Base-by-base conservation (phyloP, 352 stramenopile genomes). In the Plasmopara halstedii region DNA sequence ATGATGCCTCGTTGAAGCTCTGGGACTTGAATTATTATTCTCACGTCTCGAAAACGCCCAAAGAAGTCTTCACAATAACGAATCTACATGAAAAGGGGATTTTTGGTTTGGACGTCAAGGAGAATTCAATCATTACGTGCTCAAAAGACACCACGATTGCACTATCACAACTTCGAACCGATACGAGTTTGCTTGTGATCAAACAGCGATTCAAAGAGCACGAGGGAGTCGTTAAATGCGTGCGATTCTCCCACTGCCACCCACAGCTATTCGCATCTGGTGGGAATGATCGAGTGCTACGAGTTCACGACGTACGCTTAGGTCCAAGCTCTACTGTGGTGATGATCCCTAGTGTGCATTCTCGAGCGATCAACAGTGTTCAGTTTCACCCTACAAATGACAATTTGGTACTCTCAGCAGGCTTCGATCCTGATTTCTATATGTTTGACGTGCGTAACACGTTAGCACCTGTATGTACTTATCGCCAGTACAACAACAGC, bases 11-110 rank as follows among this genome's bases (percentile, higher is more conserved):
- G 1, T 34, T 83, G 14, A 80, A 76, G 46, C 42, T 83, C 0
- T 83, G 71, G 71, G 65, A 80, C 31, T 53, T 83, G 10, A 75
- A 83, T 35, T 57, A 65, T 10, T 67, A 42, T 19, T 63, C 56
- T 7, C 19, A 41, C 2, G 39, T 50, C 19, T 29, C 58, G 27
- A 41, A 34, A 4, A 58, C 41, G 0, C 53, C 67, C 2, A 68
- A 70, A 31, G 60, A 69, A 23, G 8, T 70, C 13, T 47, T 70
- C 33, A 34, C 22, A 4, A 59, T 41, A 34, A 56, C 58, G 18
- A 49, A 48, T n/a, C 48, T 73, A 19, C 71, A 83, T 29, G 33
- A 35, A 1, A 69, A 60, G 23, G 71, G 71, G 6, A 76, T 83
- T 19, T 80, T 80, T 17, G 58, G 59, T 2, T 63, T 83, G 55